Base-by-base conservation (phyloP, 495 filamentous ascomycete genomes). In the Aspergillus bertholletiae region DNA sequence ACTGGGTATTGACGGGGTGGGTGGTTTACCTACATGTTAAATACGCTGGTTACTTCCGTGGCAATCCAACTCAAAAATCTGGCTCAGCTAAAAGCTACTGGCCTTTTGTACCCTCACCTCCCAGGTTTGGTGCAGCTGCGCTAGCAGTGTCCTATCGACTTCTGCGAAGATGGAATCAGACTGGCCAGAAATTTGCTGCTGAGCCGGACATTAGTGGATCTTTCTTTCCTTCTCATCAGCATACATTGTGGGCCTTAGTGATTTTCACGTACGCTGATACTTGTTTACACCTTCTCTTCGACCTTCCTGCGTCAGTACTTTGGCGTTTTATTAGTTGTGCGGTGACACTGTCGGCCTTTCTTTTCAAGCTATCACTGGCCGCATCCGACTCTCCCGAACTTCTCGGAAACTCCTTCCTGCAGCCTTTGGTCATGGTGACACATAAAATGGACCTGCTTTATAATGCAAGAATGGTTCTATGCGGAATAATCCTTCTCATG, bases 171-270 rank as follows among this genome's bases (percentile, higher is more conserved):
- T 99, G 93, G 92, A 97, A 97, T 66, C 94, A 97, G 67, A 97
- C 94, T 0, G 94, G 94, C 21, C 92, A 96, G 59, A 99, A 99
- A 56, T 89, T 89, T 58, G 84, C 94, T 15, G 93, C 90, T 13
- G 88, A 86, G 46, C 83, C 90, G 46, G 92, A 96, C 63, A 94
- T 96, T 47, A 85, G 87, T 51, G 85, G 83, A 32, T 75, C 58
- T 7, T 86, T 88, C 58, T 73, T 97, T 20, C 71, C 82, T 30
- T 64, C 69, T 2, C 80, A 88, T 57, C 83, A 80, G 1, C 51
- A 72, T 20, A 48, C 87, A 2, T 77, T 98, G 9, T 98, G 94
- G 93, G 60, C 60, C n/a, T 71, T 96, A 20, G 78, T 96, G 17
- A 68, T 82, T 7, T 61, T 76, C 12, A 86, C 89, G 2, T 97